Evolutionary conservation across 1,284 basidiomycete genomes (phyloP), one percentile per base, ranked within the genome.

Genomic region (Inonotus hispidus): DNA sequence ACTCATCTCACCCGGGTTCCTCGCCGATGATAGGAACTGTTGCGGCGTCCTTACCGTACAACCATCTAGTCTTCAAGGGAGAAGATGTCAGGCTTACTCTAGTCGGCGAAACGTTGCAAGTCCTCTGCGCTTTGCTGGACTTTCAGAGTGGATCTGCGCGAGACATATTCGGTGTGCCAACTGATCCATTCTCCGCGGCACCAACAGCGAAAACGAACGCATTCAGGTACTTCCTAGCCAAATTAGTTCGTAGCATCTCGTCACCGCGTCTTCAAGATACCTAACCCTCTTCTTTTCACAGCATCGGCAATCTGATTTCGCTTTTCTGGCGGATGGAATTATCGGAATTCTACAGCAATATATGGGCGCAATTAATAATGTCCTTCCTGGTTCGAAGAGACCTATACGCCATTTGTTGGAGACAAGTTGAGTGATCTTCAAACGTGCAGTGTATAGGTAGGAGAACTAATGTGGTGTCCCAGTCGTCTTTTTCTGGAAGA

Each of bases 401-500:
- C 85, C 90, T 29, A 75, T 93, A 45, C 88, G 90, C 0, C 92
- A 93, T 69, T 79, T 93, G 53, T 79, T 87, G 10, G 93, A 95
- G 72, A 88, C 83, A 1, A 83, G 92, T 92, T 52, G 65, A 68
- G 89, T 76, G 19, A 25, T 25, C 16, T 4, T 21, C 16, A 43
- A 43, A 16, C 53, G 50, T 55, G 7, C 14, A 52, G 6, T 4
- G 45, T 13, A 49, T 52, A 58, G 41, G 11, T 62, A 52, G 62
- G 57, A 19, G 23, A 38, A 57, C 64, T 63, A 49, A 61, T 66
- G 32, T 65, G 53, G 23, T 7, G 50, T 23, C 25, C 1, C 64
- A 93, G 91, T 93, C 58, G 80, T 95, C 58, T 81, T 97, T 58
- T 82, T 95, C 59, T 96, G 93, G 93, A 92, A 93, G 72, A 83